phyloP scores from a whole-genome alignment of 148 eudicot species.

The Simmondsia chinensis region DNA sequence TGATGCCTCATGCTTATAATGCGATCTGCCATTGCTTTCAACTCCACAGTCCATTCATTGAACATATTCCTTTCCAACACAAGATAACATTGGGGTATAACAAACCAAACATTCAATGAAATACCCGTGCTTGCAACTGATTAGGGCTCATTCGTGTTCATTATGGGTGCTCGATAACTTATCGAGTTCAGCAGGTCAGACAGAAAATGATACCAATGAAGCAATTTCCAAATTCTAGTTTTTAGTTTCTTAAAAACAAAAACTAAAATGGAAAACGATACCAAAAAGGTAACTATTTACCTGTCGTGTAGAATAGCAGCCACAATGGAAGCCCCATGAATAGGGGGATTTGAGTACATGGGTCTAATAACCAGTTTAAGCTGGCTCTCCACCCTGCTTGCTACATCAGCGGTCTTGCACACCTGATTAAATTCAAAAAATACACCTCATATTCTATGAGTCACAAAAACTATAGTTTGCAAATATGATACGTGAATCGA shows the following conservation, averaged over 20 bases:
- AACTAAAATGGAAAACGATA: too few species aligned
- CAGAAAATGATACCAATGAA: too few species aligned
- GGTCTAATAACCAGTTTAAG: conserved; percentile 91
- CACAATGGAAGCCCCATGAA: conserved; percentile 94
- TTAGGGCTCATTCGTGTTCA: not conserved
- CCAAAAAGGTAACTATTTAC: conserved; percentile 36
- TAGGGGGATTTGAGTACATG: conserved; percentile 94
- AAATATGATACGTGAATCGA: too few species aligned
- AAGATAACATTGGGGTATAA: too few species aligned
- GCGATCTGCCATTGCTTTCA: conserved; percentile 99
- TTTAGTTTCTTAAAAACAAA: too few species aligned
- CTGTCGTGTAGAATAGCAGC: conserved; percentile 90
- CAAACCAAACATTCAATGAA: too few species aligned
- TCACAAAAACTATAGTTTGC: too few species aligned
- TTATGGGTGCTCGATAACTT: too few species aligned
- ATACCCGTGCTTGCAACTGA: too few species aligned
- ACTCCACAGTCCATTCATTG: conserved; percentile 85
- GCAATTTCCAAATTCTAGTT: too few species aligned
- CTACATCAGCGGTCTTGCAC: conserved; percentile 90
- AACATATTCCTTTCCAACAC: conserved; percentile 75
- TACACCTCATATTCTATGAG: too few species aligned
- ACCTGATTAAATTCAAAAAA: conserved; percentile 35
- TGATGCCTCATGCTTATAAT: conserved; percentile 84
- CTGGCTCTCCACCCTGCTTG: conserved; percentile 88
- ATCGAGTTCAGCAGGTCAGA: too few species aligned